These are phyloP conservation scores for Talaromyces piceae DNA, from an alignment of 2,329 filamentous ascomycete species.

Conservation along the genomic window DNA sequence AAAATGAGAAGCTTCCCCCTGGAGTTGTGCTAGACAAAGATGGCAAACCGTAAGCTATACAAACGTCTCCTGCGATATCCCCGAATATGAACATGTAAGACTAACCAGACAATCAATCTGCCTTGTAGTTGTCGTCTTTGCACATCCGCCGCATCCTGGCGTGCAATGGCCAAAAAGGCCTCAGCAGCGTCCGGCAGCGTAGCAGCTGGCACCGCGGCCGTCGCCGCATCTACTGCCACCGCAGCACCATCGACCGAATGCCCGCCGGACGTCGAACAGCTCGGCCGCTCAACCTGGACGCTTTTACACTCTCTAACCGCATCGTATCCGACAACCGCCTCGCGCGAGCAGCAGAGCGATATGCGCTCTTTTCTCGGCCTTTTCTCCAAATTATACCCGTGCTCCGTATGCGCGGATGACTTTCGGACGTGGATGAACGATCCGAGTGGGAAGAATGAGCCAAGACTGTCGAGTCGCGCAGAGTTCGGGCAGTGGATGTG, in stretches of 20 bases:
- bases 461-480: constrained; percentile 47
- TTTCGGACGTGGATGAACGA: constrained; percentile 73
- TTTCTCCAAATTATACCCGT: constrained; percentile 85
- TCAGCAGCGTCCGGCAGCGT: constrained; percentile 16
- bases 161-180: constrained; percentile 36
- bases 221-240: constrained; percentile 11
- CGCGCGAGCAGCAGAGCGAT: constrained; percentile 62
- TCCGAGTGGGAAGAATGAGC: constrained; percentile 51
- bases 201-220: constrained; percentile 16
- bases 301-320: constrained; percentile 88
- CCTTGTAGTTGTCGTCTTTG: constrained; percentile 40
- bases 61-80: neutral
- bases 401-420: constrained; percentile 90
- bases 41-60: constrained; percentile 40
- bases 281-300: constrained; percentile 88
- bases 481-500: constrained; percentile 46
- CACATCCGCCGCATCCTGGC: constrained; percentile 42
- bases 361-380: constrained; percentile 69
- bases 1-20: constrained; percentile 29
- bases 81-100: neutral
- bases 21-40: constrained; percentile 45
- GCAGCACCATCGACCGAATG: constrained; percentile 51
- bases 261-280: constrained; percentile 78
- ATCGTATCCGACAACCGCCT: constrained; percentile 67
- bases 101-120: neutral